Evolutionary conservation across 768 basidiomycete genomes (phyloP).

Genomic region (Rhodotorula babjevae): DNA sequence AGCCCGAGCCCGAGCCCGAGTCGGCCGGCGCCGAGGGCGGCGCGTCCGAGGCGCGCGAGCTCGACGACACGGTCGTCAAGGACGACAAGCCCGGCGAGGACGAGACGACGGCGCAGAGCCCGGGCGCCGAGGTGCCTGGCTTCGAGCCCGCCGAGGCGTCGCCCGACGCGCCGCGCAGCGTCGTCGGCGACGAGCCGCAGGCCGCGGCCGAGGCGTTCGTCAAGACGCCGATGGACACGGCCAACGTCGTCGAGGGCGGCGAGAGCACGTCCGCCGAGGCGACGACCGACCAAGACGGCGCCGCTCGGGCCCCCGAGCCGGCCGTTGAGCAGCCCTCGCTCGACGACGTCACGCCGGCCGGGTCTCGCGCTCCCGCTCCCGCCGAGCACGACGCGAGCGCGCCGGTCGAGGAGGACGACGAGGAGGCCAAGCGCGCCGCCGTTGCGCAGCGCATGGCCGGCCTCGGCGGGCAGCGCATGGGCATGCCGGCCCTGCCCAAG

Average conservation of each 20-base stretch:
- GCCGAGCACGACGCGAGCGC: background rate
- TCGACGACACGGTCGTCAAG: slow-evolving; percentile 3
- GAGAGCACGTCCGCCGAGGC: background rate
- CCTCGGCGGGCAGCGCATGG: slow-evolving; percentile 75
- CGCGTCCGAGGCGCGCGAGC: background rate
- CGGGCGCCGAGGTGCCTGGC: slow-evolving; percentile 10
- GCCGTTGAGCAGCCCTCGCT: background rate
- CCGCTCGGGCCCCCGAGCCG: background rate
- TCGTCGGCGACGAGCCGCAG: background rate
- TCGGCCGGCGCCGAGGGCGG: background rate
- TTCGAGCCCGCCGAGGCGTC: slow-evolving; percentile 29
- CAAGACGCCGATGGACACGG: background rate
- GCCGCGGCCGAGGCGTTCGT: background rate
- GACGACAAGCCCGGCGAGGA: slow-evolving; percentile 9
- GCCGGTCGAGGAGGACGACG: slow-evolving; percentile 41
- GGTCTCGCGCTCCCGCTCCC: background rate
- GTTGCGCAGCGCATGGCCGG: slow-evolving; percentile 91
- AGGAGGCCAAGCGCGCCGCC: slow-evolving; percentile 59
- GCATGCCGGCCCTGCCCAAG: slow-evolving; percentile 45
- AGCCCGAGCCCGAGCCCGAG: slow-evolving; percentile 57
- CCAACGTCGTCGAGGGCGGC: background rate
- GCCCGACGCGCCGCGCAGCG: background rate
- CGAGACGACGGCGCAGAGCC: slow-evolving; percentile 2
- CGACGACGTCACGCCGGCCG: background rate
- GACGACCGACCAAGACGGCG: background rate